Percentiles rank a stretch among this genome's conserved stretches.
phyloP scores from a whole-genome alignment of 1,284 basidiomycete species.

The Ustilago vetiveriae region DNA sequence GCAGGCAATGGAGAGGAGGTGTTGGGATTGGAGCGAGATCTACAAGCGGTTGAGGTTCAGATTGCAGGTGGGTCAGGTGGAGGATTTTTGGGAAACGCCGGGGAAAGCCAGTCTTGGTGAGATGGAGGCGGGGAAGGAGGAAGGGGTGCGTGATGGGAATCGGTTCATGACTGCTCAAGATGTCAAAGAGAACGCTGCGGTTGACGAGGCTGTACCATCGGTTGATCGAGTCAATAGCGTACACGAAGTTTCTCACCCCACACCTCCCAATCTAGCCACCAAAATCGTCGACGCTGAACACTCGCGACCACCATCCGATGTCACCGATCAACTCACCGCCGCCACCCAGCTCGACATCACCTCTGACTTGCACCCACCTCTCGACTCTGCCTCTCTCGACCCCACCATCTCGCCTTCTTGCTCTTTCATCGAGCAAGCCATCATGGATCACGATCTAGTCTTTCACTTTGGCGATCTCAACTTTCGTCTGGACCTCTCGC shows the following conservation, averaged over 20 bases:
- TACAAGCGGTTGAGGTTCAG: conserved; percentile 40
- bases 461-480: conserved; percentile 94
- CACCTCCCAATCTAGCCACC: no score
- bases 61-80: conserved; percentile 1
- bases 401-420: neutral
- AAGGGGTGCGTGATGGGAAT: conserved; percentile 82
- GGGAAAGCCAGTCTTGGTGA: conserved; percentile 79
- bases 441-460: conserved; percentile 70
- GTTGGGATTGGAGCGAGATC: conserved; percentile 53
- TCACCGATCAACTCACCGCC: neutral
- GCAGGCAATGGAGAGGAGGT: conserved; percentile 48
- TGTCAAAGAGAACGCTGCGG: conserved; percentile 1
- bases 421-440: conserved; percentile 15
- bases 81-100: conserved; percentile 73
- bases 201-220: no score
- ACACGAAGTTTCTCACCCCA: no score
- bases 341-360: neutral
- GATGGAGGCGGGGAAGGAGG: conserved; percentile 70
- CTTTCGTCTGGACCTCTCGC: conserved; percentile 88
- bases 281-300: no score
- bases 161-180: conserved; percentile 16
- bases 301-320: neutral
- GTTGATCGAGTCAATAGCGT: no score
- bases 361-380: neutral
- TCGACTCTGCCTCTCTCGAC: neutral